A percentile compares a stretch with the other conserved stretches of the same genome.
Conservation (phyloP, 345 rosid genomes). For the Bruguiera parviflora region DNA sequence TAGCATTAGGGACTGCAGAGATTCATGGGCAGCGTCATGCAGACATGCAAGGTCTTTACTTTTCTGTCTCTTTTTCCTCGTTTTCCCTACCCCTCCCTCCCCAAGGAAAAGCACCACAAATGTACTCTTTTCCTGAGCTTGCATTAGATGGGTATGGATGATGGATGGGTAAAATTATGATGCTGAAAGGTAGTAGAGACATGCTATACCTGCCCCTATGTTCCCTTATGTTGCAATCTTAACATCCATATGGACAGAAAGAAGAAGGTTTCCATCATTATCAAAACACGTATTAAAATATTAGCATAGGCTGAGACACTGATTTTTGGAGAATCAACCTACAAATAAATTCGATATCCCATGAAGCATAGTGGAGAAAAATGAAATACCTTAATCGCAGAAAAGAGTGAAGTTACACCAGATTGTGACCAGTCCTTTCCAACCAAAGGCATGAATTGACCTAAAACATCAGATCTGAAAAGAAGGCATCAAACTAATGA, state of each 20-base stretch:
- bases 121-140: no score
- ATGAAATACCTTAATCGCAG: constrained; percentile 68
- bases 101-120: no score
- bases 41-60: no score
- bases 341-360: not conserved
- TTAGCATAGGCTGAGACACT: not conserved
- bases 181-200: no score
- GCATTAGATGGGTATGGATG: no score
- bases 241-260: not conserved
- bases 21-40: no score
- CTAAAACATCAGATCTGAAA: constrained; percentile 90
- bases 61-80: no score
- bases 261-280: not conserved
- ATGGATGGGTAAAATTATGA: no score
- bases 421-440: constrained; percentile 98
- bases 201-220: no score
- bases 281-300: not conserved
- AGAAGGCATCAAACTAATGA: constrained; percentile 21
- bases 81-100: no score
- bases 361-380: not conserved
- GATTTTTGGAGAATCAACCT: not conserved
- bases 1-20: no score
- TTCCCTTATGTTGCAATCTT: no score
- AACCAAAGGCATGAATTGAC: constrained; percentile 96
- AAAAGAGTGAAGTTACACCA: constrained; percentile 90